phyloP scores from a whole-genome alignment of 2,329 filamentous ascomycete genomes.

The Thelonectria rubi region DNA sequence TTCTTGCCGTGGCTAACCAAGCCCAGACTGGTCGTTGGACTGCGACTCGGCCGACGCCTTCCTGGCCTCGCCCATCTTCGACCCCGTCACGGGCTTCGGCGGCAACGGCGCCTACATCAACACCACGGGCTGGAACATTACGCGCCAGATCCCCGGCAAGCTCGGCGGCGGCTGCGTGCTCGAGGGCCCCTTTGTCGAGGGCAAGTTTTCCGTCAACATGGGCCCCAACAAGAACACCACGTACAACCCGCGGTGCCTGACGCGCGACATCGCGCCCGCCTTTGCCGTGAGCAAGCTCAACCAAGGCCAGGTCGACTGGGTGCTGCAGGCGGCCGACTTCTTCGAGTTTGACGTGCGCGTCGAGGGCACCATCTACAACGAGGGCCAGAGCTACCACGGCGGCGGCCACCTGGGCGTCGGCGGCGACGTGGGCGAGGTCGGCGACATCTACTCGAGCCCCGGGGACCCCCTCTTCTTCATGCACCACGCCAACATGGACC shows the following conservation, averaged over 20 bases:
- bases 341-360: constrained; percentile 43
- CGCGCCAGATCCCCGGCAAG: constrained; percentile 26
- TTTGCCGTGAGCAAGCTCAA: constrained; percentile 25
- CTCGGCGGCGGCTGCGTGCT: constrained; percentile 34
- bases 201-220: constrained; percentile 26
- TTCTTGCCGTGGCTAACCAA: constrained; percentile 5
- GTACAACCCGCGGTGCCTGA: constrained; percentile 47
- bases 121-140: constrained; percentile 27
- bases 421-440: constrained; percentile 43
- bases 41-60: constrained; percentile 22
- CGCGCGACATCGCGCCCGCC: constrained; percentile 42
- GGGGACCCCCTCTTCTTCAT: constrained; percentile 41
- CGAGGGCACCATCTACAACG: constrained; percentile 34
- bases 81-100: constrained; percentile 45
- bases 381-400: constrained; percentile 36
- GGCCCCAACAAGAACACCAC: constrained; percentile 29
- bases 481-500: constrained; percentile 41
- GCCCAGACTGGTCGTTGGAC: constrained; percentile 29
- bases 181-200: constrained; percentile 35
- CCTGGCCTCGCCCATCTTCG: constrained; percentile 43
- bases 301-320: constrained; percentile 21
- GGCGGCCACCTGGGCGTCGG: constrained; percentile 41
- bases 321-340: constrained; percentile 36
- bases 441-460: constrained; percentile 38
- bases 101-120: constrained; percentile 29